These are phyloP conservation scores for Hypoxylon sp. DNA, from an alignment of 2,329 filamentous ascomycete genomes.

Conservation along the genomic window DNA sequence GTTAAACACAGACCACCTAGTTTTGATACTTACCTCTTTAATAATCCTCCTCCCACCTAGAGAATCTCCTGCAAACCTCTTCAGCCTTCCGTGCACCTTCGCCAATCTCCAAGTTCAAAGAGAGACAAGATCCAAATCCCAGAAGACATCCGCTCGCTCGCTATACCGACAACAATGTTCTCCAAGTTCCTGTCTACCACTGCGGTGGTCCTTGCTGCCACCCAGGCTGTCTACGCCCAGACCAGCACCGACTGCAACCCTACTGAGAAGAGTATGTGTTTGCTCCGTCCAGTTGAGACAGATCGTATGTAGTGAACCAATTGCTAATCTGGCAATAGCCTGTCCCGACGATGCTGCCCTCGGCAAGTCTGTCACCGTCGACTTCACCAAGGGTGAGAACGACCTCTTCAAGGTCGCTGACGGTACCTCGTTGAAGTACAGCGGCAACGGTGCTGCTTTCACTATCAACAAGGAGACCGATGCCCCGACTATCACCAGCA, in stretches of 20 bases:
- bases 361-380: conserved; percentile 68
- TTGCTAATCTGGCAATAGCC: conserved; percentile 48
- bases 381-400: conserved; percentile 79
- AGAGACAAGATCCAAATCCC: too few relatives aligned
- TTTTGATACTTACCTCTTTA: conserved; percentile 26
- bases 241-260: conserved; percentile 66
- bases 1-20: conserved; percentile 29
- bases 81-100: too few relatives aligned
- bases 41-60: conserved; percentile 26
- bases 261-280: conserved; percentile 56
- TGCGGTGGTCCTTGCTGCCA: conserved; percentile 59
- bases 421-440: conserved; percentile 60
- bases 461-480: conserved; percentile 73
- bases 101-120: too few relatives aligned
- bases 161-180: conserved; percentile 50
- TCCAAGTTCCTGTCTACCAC: conserved; percentile 57
- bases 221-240: conserved; percentile 61
- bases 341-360: conserved; percentile 83
- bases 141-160: conserved; percentile 1
- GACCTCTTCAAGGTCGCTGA: conserved; percentile 58
- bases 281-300: neutral
- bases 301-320: neutral
- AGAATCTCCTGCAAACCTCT: too few relatives aligned
- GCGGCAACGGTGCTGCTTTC: conserved; percentile 61
- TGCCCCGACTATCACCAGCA: conserved; percentile 75